Conservation (phyloP, 495 filamentous ascomycete species). For the Beverwykella pulmonaria region DNA sequence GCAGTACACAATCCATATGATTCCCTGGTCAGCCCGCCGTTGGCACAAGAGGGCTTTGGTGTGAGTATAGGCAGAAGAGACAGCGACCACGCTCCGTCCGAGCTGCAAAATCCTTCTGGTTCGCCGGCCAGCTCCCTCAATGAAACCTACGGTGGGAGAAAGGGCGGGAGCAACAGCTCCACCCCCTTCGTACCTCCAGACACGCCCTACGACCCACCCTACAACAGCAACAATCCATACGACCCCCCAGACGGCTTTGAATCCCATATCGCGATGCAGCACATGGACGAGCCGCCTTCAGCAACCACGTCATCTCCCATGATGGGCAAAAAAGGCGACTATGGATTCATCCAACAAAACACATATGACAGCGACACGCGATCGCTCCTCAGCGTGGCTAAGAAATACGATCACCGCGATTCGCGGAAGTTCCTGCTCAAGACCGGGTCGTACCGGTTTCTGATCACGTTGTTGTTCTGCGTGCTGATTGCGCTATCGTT, state of each 20-base stretch:
- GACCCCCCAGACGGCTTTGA: conserved; percentile 10
- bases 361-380: conserved; percentile 21
- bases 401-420: conserved; percentile 29
- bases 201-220: not conserved
- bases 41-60: not conserved
- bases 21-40: not conserved
- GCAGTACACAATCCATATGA: not conserved
- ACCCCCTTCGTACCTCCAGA: not conserved
- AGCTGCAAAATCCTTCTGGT: too few species aligned
- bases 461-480: conserved; percentile 26
- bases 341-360: conserved; percentile 1
- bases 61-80: not conserved
- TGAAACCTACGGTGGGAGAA: not conserved
- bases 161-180: too few species aligned
- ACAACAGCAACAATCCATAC: not conserved
- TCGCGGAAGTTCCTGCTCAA: conserved; percentile 27
- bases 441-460: conserved; percentile 15
- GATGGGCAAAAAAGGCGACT: not conserved
- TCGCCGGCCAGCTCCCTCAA: not conserved
- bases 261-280: conserved; percentile 15
- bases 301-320: not conserved
- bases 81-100: not conserved
- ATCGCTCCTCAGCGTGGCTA: conserved; percentile 18
- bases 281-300: conserved; percentile 13
- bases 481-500: conserved; percentile 21